These are phyloP conservation scores for Escovopsis sp. DNA, from an alignment of 2,329 filamentous ascomycete genomes.

Conservation along the genomic window DNA sequence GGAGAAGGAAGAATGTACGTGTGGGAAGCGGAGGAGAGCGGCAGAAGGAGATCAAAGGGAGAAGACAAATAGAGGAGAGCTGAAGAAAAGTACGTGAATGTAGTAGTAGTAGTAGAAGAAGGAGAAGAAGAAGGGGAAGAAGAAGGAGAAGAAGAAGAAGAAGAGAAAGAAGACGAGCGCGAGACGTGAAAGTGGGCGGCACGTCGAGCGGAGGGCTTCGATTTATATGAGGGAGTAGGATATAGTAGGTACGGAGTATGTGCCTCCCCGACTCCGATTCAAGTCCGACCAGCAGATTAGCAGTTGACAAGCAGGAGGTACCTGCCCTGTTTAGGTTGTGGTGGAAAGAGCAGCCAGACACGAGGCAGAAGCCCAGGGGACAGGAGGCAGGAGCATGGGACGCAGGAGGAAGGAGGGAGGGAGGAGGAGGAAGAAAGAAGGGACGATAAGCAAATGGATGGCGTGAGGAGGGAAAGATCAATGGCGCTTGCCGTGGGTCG, in stretches of 20 bases:
- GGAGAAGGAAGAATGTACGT: neutral
- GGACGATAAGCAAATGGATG: neutral
- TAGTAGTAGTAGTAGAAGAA: neutral
- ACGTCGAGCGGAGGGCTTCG: neutral
- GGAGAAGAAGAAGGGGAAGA: neutral
- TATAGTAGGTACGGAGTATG: no score
- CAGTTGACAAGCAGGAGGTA: no score
- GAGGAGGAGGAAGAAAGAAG: conserved; percentile 5
- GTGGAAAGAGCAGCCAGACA: no score
- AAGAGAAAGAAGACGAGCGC: neutral
- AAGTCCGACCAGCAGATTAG: no score
- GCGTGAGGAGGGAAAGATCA: no score
- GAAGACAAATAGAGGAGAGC: neutral
- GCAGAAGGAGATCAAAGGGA: neutral
- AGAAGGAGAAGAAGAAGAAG: neutral
- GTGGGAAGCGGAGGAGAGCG: neutral
- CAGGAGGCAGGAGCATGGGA: neutral
- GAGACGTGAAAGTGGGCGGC: neutral
- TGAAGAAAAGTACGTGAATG: neutral
- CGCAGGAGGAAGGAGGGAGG: conserved; percentile 7
- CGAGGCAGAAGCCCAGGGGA: neutral
- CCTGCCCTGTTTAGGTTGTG: no score
- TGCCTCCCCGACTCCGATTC: no score
- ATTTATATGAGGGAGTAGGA: no score
- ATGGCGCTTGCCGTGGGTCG: no score